These are phyloP conservation scores for Suillus lakei DNA, from an alignment of 768 basidiomycete genomes.

Conservation along the genomic window DNA sequence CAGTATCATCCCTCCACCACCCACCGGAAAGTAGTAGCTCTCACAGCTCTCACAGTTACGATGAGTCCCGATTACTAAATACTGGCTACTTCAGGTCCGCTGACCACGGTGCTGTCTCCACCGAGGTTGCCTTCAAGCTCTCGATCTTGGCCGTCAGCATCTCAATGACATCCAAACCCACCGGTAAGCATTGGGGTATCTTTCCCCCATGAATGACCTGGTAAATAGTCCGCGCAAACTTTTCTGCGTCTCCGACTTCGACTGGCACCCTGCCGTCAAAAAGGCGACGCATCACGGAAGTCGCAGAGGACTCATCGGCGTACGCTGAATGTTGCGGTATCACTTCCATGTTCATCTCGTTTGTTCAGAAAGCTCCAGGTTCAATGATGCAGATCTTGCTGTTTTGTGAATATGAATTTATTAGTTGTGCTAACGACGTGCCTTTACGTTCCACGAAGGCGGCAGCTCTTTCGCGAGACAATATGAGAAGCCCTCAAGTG, in stretches of 20 bases:
- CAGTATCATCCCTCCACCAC: too few relatives aligned
- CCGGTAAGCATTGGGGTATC: conserved; percentile 18
- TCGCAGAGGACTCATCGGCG: not conserved
- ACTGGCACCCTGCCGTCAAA: too few relatives aligned
- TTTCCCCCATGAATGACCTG: not conserved
- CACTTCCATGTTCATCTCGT: too few relatives aligned
- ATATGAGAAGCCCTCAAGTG: conserved; percentile 41
- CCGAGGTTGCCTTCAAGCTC: conserved; percentile 5
- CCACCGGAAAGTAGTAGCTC: too few relatives aligned
- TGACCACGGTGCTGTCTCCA: conserved; percentile 11
- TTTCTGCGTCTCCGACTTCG: too few relatives aligned
- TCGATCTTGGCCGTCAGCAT: conserved; percentile 1
- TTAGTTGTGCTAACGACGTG: not conserved
- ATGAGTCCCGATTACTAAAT: not conserved
- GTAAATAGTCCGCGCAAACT: too few relatives aligned
- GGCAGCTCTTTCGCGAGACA: conserved; percentile 40
- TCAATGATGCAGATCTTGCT: not conserved
- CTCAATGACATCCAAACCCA: conserved; percentile 19
- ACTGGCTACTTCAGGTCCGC: conserved; percentile 12
- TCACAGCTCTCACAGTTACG: not conserved
- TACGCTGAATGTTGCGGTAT: not conserved
- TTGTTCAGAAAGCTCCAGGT: too few relatives aligned
- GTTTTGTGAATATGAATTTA: not conserved
- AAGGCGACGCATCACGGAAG: too few relatives aligned
- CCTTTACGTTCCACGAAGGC: conserved; percentile 47